Conservation (phyloP, 495 filamentous ascomycete genomes). For the Chaetomium fimeti region DNA sequence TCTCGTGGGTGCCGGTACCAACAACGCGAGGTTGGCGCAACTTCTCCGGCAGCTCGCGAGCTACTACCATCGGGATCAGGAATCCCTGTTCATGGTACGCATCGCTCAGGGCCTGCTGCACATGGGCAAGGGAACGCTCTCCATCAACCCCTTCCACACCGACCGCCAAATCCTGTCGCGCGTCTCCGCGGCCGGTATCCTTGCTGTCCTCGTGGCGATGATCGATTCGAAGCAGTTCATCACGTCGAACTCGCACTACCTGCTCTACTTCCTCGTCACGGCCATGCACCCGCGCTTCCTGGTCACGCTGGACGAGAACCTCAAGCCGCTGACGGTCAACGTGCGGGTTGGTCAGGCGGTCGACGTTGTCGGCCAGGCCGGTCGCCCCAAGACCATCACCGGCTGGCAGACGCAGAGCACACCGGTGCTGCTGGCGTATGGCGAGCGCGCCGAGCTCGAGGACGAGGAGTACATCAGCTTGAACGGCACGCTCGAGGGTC, state of each 20-base stretch:
- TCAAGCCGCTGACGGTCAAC: conserved; percentile 92
- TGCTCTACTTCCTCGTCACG: conserved; percentile 96
- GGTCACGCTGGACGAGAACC: conserved; percentile 89
- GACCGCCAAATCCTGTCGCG: conserved; percentile 92
- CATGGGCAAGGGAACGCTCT: conserved; percentile 98
- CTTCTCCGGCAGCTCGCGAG: conserved; percentile 90
- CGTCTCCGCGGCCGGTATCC: conserved; percentile 83
- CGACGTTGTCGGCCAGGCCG: conserved; percentile 95
- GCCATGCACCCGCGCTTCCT: conserved; percentile 97
- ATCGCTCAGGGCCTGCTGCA: conserved; percentile 97
- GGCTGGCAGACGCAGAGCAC: conserved; percentile 99
- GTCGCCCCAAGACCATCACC: conserved; percentile 96
- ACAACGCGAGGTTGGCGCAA: conserved; percentile 95
- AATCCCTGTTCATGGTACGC: conserved; percentile 97
- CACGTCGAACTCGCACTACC: conserved; percentile 82
- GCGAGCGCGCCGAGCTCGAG: conserved; percentile 93
- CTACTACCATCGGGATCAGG: conserved; percentile 96
- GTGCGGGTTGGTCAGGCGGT: conserved; percentile 97
- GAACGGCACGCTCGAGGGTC: conserved; percentile 85
- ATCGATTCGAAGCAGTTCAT: conserved; percentile 96
- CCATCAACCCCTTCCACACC: conserved; percentile 95
- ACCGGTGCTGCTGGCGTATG: conserved; percentile 86
- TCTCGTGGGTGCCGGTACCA: conserved; percentile 92
- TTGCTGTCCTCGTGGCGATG: conserved; percentile 85
- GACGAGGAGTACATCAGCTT: conserved; percentile 95